Evolutionary conservation across 2,329 filamentous ascomycete genomes (phyloP).

Genomic region (Fusarium sp.): DNA sequence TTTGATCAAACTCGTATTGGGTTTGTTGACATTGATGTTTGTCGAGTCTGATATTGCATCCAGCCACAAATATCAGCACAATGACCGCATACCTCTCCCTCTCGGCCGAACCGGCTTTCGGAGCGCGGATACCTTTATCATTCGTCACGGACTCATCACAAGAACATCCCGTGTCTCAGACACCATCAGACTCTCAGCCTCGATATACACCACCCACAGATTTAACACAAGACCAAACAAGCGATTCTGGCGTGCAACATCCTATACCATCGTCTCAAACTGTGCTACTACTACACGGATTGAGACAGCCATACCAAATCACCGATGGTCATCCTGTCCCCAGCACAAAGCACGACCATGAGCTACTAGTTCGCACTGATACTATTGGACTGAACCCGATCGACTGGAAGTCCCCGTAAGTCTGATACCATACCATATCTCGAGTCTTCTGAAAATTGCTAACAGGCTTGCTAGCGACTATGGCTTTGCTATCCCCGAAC

Average conservation of each 20-base stretch:
- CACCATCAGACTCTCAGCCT: conserved; percentile 5
- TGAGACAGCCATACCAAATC: conserved; percentile 63
- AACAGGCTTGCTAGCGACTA: conserved; percentile 67
- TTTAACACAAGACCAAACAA: conserved; percentile 11
- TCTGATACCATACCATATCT: conserved; percentile 17
- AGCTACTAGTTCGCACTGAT: conserved; percentile 73
- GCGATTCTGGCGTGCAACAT: background rate
- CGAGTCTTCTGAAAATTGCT: background rate
- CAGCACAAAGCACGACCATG: conserved; percentile 49
- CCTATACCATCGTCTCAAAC: conserved; percentile 54
- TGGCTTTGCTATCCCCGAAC: conserved; percentile 74
- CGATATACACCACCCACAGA: conserved; percentile 13
- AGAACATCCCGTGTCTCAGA: conserved; percentile 6
- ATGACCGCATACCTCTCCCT: conserved; percentile 38
- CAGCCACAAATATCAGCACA: background rate
- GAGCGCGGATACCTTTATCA: conserved; percentile 1
- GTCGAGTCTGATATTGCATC: background rate
- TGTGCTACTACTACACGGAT: conserved; percentile 63
- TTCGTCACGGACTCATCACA: background rate
- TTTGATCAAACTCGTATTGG: background rate
- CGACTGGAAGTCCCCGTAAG: conserved; percentile 80
- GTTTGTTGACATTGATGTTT: background rate
- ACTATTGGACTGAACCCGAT: conserved; percentile 81
- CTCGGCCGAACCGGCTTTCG: conserved; percentile 31
- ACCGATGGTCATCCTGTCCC: conserved; percentile 61